Evolutionary conservation across 2,329 filamentous ascomycete genomes (phyloP), one percentile per base, ranked within the genome.

Genomic region (Botrytis galanthina): DNA sequence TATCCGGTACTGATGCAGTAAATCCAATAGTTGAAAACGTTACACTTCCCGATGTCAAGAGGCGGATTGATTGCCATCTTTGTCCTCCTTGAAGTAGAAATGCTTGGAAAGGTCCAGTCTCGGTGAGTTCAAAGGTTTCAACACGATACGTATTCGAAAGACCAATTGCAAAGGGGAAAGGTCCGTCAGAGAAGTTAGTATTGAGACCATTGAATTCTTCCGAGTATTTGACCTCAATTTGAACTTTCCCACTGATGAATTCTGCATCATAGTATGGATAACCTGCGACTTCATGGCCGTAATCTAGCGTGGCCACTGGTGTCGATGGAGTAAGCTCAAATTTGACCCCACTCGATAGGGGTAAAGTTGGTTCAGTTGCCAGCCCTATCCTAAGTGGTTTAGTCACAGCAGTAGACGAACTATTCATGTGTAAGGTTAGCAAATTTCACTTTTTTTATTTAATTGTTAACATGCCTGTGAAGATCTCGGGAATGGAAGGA

Each of bases 11-110:
- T 26, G 63, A 67, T 6, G 63, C 42, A 48, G 46, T 14, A 48
- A 67, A 67, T 29, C 63, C 63, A 46, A 51, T 32, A 14, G 39
- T 67, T 29, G 18, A 46, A 32, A 85, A 79, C 0, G 76, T 78
- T 5, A 84, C 73, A 2, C 78, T 78, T 1, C 77, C 78, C 35
- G 82, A 78, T 0, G 81, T 82, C 29, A 84, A 76, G 0, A 84
- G 77, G 3, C 78, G 78, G 37, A 84, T 76, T 0, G 82, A 80
- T 73, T 84, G 79, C 83, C 83, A 85, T 75, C 81, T 76, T 74
- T 83, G 82, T 0, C 82, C 83, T 6, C 83, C 84, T 75, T 85
- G 83, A 0, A 84, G 72, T 54, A 85, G 80, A 32, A 79, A 82
- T 1, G 80, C 81, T 12, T 81, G 72, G 0, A 80, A 35, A 4